Percentiles rank a stretch among this genome's conserved stretches.
Conservation (phyloP, 257 asterid species). For the Jacaranda copaia region DNA sequence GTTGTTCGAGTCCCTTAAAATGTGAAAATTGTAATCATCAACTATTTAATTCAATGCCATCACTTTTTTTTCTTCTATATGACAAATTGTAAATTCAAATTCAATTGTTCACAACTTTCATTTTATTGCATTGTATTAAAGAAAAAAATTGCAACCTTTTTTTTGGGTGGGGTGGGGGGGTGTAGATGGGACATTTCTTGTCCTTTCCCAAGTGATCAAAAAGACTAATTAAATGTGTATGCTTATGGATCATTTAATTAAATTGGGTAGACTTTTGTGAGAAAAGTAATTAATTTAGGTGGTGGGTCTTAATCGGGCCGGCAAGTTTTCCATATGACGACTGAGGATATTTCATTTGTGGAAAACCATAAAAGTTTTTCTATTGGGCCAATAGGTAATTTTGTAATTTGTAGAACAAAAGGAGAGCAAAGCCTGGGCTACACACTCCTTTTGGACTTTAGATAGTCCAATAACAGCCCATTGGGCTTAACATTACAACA, state of each 20-base stretch:
- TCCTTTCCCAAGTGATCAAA: slow-evolving; percentile 12
- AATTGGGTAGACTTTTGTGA: slow-evolving; percentile 12
- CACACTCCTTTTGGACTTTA: not conserved
- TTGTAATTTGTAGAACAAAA: not conserved
- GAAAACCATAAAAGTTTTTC: not conserved
- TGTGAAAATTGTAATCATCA: no score
- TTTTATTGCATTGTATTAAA: no score
- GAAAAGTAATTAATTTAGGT: slow-evolving; percentile 35
- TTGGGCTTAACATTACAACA: not conserved
- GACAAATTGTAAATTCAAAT: no score
- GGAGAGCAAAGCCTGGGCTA: not conserved
- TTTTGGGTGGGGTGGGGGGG: not conserved
- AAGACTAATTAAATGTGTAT: not conserved
- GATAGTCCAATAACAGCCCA: not conserved
- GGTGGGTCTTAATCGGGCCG: slow-evolving; percentile 45
- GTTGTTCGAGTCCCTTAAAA: not conserved
- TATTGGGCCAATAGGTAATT: slow-evolving; percentile 29
- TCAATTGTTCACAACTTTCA: no score
- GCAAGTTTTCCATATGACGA: slow-evolving; percentile 18
- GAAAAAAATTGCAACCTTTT: slow-evolving; percentile 1
- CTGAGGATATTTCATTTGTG: not conserved
- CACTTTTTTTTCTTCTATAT: no score
- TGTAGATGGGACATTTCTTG: slow-evolving; percentile 16
- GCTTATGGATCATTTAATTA: slow-evolving; percentile 18
- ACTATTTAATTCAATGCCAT: no score